Conservation (phyloP, 2,329 filamentous ascomycete genomes). For the Fusarium sp. region DNA sequence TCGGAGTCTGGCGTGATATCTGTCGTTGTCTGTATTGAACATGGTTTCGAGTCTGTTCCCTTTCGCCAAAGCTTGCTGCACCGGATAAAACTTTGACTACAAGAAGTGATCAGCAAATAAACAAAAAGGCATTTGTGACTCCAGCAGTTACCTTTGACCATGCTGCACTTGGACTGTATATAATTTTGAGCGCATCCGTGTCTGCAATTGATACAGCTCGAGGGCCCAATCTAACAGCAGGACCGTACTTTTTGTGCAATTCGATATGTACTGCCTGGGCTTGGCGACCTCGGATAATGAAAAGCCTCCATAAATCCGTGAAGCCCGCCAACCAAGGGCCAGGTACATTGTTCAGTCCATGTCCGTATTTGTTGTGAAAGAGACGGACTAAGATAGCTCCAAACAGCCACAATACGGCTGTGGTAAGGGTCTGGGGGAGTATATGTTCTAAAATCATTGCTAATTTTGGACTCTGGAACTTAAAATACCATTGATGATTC, state of each 20-base stretch:
- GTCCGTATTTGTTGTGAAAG: no score
- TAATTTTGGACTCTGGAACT: no score
- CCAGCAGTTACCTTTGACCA: background rate
- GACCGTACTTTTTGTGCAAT: background rate
- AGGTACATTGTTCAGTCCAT: background rate
- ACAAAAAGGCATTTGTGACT: no score
- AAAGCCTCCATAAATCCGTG: background rate
- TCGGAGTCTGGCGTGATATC: no score
- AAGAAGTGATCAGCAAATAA: fast-evolving
- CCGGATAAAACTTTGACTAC: background rate
- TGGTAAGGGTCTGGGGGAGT: no score
- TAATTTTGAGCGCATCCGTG: background rate
- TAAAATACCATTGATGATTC: no score
- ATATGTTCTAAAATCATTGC: no score
- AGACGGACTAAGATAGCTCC: no score
- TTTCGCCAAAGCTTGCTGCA: no score
- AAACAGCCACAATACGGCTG: no score
- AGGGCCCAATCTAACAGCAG: background rate
- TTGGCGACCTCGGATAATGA: background rate
- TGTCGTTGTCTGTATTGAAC: no score
- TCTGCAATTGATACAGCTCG: background rate
- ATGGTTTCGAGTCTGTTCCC: no score
- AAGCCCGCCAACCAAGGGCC: background rate
- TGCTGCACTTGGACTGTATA: background rate
- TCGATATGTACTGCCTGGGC: background rate